A percentile compares a stretch with the other conserved stretches of the same genome.
These are phyloP conservation scores for Candida maesae DNA, from an alignment of 805 yeast species.

Conservation along the genomic window DNA sequence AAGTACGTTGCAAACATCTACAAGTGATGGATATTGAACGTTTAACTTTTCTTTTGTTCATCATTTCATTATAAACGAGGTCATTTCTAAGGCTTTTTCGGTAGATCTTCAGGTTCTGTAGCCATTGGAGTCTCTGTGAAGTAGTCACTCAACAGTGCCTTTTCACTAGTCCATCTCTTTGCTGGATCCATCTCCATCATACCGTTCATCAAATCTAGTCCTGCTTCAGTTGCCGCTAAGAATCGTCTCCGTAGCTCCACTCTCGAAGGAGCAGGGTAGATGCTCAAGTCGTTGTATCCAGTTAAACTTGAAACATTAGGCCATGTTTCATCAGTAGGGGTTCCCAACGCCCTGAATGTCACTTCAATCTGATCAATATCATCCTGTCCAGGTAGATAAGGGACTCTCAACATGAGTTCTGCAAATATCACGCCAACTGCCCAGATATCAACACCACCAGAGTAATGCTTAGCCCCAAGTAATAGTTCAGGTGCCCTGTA, in stretches of 20 bases:
- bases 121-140: slow-evolving; percentile 75
- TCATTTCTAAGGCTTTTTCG: slow-evolving; percentile 34
- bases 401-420: slow-evolving; percentile 90
- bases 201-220: slow-evolving; percentile 68
- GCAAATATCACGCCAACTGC: slow-evolving; percentile 96
- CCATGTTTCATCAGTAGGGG: slow-evolving; percentile 92
- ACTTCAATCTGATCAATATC: slow-evolving; percentile 88
- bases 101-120: slow-evolving; percentile 60
- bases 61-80: background rate
- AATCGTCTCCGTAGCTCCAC: slow-evolving; percentile 78
- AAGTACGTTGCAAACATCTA: slow-evolving; percentile 50
- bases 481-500: slow-evolving; percentile 93
- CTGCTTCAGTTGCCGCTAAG: slow-evolving; percentile 85
- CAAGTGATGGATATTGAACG: too few relatives aligned
- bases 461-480: slow-evolving; percentile 84
- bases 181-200: slow-evolving; percentile 77
- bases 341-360: slow-evolving; percentile 94
- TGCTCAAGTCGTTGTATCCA: slow-evolving; percentile 63
- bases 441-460: slow-evolving; percentile 92
- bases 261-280: slow-evolving; percentile 80
- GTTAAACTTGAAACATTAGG: slow-evolving; percentile 83
- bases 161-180: slow-evolving; percentile 60
- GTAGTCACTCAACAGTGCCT: slow-evolving; percentile 61
- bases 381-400: slow-evolving; percentile 89
- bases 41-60: too few relatives aligned